Base-by-base conservation (phyloP, 2,329 filamentous ascomycete species). In the Diaporthe helianthi region DNA sequence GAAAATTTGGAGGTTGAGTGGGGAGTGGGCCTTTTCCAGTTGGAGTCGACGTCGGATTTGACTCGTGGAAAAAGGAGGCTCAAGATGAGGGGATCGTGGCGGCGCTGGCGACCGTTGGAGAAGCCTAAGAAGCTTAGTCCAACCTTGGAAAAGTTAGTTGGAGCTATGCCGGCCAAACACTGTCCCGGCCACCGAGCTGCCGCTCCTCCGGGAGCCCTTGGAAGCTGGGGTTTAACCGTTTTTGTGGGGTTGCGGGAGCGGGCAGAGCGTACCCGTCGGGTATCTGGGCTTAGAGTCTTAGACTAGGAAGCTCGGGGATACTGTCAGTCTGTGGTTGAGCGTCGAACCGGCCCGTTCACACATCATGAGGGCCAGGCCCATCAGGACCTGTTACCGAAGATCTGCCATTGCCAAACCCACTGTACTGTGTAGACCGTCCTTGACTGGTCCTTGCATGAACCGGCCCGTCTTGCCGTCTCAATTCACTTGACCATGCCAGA, bases 21-120 rank as follows among this genome's bases (percentile, higher is more conserved):
- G 36, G 33, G 54, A 29, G 36, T 24, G 33, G 9, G 1, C 54
- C 54, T 13, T 58, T 29, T 13, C 54, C 54, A 33, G 7, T 41
- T 26, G 26, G 61, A 24, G 49, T 29, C 19, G 67, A 68, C 41
- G 47, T 65, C 51, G 53, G 49, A 65, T 74, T 53, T 75, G 66
- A 78, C 78, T 78, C 76, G 77, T 77, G 76, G 76, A 74, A 73
- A 72, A 71, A 49, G 49, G 41, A 63, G 63, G 54, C 61, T 41
- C 13, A 61, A 24, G 26, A 36, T 61, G 51, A 67, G 64, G 68
- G 69, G 65, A 69, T 67, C 60, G 51, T 60, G 60, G 41, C 52
- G 29, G 52, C 71, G 68, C 44, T 67, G 54, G 29, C 47, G 46
- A 53, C 17, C 47, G 65, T 55, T 64, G 65, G 54, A 51, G 63